Percentiles rank a stretch among this genome's conserved stretches.
Evolutionary conservation across 768 basidiomycete genomes (phyloP).

Genomic region (Russula sp.): DNA sequence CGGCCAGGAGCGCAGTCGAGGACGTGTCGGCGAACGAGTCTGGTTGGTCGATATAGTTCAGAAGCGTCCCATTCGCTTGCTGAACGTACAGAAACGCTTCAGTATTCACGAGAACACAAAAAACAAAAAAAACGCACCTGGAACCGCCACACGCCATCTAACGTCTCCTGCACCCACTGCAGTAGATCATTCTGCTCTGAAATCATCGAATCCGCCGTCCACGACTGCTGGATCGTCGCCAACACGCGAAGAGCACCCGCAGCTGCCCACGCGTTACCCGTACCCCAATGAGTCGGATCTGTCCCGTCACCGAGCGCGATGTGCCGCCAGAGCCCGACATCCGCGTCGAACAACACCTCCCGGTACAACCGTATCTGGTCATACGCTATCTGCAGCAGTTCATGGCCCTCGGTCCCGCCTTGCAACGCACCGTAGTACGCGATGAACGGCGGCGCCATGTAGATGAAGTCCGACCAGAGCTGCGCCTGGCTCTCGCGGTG

Average conservation of each 20-base stretch:
- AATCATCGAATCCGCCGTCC: constrained; percentile 32
- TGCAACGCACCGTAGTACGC: constrained; percentile 54
- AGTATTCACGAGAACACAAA: neutral
- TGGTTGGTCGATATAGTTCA: constrained; percentile 47
- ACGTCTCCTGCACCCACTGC: constrained; percentile 50
- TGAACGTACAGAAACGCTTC: constrained; percentile 19
- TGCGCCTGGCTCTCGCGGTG: constrained; percentile 50
- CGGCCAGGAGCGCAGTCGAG: constrained; percentile 51
- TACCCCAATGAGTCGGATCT: constrained; percentile 53
- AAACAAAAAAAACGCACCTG: constrained; percentile 33
- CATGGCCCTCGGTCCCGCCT: constrained; percentile 31
- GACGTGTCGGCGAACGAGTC: constrained; percentile 50
- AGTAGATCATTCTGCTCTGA: constrained; percentile 40
- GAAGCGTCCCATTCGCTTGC: constrained; percentile 42
- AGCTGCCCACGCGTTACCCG: constrained; percentile 70
- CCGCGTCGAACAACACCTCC: constrained; percentile 39
- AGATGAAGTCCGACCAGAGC: constrained; percentile 54
- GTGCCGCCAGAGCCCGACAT: constrained; percentile 50
- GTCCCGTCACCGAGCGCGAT: constrained; percentile 41
- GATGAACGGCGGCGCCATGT: constrained; percentile 62
- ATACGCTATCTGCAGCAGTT: constrained; percentile 45
- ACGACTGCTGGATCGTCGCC: constrained; percentile 44
- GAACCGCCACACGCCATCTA: constrained; percentile 37
- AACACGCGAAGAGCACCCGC: constrained; percentile 59
- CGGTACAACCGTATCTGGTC: constrained; percentile 54